phyloP scores from a whole-genome alignment of 148 eudicot species.

The Dianthus caryophyllus region DNA sequence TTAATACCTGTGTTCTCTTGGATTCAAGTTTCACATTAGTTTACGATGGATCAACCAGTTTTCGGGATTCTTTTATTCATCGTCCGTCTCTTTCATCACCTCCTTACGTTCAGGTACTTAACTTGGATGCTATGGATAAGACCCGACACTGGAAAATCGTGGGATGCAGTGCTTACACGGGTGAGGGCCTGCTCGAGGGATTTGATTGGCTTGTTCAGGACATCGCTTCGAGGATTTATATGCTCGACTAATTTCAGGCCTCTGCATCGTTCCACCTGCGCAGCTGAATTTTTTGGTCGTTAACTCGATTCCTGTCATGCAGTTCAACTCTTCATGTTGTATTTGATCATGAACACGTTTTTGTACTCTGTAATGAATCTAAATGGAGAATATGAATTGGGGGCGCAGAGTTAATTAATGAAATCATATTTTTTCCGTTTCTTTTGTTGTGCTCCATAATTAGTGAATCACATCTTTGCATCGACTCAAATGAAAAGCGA shows the following conservation, averaged over 20 bases:
- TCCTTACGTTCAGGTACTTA: slow-evolving; percentile 56
- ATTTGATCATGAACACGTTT: not conserved
- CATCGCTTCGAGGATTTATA: slow-evolving; percentile 85
- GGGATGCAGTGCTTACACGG: slow-evolving; percentile 96
- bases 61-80: not conserved
- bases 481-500: too few relatives aligned
- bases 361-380: not conserved
- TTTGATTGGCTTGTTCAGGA: slow-evolving; percentile 98
- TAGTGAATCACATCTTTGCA: not conserved
- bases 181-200: slow-evolving; percentile 84
- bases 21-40: not conserved
- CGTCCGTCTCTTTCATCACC: not conserved
- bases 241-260: slow-evolving; percentile 55
- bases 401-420: too few relatives aligned
- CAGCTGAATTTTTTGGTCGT: not conserved
- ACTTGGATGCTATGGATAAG: slow-evolving; percentile 85
- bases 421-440: too few relatives aligned
- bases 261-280: not conserved
- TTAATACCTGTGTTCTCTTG: too few relatives aligned
- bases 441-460: not conserved
- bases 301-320: not conserved
- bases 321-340: not conserved
- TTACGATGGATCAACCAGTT: too few relatives aligned
- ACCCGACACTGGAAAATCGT: slow-evolving; percentile 88
- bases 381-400: too few relatives aligned